Evolutionary conservation across 768 basidiomycete genomes (phyloP).

Genomic region (Hebeloma cylindrosporum): DNA sequence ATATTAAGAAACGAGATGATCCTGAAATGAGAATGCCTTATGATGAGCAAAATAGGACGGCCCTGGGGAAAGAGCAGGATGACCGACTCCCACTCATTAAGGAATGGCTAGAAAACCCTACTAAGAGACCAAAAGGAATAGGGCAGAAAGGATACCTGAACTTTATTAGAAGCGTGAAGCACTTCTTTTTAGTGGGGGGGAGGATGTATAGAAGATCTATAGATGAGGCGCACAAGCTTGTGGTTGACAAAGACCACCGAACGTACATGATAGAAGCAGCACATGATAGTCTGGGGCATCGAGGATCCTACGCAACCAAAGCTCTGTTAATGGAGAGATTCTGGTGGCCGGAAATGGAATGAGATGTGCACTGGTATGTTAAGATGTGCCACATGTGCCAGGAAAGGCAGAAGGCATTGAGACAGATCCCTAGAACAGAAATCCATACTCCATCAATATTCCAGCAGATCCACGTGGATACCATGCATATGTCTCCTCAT

Average conservation of each 20-base stretch:
- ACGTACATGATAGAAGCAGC: slow-evolving; percentile 24
- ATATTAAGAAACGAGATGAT: no score
- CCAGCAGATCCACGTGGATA: slow-evolving; percentile 7
- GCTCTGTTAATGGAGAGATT: slow-evolving; percentile 19
- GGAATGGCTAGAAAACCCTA: no score
- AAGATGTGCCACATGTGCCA: slow-evolving; percentile 27
- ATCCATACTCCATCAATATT: slow-evolving; percentile 14
- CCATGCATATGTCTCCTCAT: slow-evolving; percentile 8
- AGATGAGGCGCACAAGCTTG: slow-evolving; percentile 17
- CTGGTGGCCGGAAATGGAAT: slow-evolving; percentile 30
- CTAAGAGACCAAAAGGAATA: no score
- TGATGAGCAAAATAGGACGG: no score
- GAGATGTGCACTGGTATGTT: slow-evolving; percentile 26
- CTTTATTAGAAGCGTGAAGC: slow-evolving; percentile 6
- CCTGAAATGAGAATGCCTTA: no score
- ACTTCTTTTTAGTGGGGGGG: slow-evolving; percentile 20
- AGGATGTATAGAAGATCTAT: slow-evolving; percentile 14
- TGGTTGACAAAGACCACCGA: slow-evolving; percentile 17
- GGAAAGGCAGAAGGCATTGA: slow-evolving; percentile 13
- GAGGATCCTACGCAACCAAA: slow-evolving; percentile 21
- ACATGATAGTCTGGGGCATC: slow-evolving; percentile 28
- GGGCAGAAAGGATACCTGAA: no score
- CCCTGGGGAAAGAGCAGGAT: no score
- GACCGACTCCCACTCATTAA: no score
- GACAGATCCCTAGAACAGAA: slow-evolving; percentile 18